Evolutionary conservation across 805 yeast species (phyloP).

Genomic region (Wickerhamomyces silvicola): DNA sequence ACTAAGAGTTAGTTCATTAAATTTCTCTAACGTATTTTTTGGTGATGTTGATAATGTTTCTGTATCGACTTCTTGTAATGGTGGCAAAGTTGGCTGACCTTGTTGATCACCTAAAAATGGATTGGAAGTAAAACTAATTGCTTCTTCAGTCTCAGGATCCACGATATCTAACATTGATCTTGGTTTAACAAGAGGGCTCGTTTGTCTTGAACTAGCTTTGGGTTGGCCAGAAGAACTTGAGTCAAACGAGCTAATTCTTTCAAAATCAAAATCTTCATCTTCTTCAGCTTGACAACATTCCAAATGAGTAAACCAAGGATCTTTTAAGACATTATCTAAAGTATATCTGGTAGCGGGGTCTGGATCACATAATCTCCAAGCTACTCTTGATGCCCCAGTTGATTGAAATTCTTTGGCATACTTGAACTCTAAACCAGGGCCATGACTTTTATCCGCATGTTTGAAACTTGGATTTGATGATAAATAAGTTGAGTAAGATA

Average conservation of each 20-base stretch:
- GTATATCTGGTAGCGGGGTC: slow-evolving; percentile 46
- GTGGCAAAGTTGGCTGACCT: slow-evolving; percentile 6
- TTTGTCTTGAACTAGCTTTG: slow-evolving; percentile 1
- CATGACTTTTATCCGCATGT: slow-evolving; percentile 38
- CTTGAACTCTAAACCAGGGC: slow-evolving; percentile 70
- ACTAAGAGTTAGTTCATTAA: not conserved
- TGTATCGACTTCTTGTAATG: slow-evolving; percentile 10
- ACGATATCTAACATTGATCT: slow-evolving; percentile 22
- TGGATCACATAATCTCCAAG: slow-evolving; percentile 74
- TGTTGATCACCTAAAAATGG: not conserved
- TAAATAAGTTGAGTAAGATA: slow-evolving; percentile 36
- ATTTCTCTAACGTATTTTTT: not conserved
- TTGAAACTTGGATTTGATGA: slow-evolving; percentile 42
- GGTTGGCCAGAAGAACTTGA: slow-evolving; percentile 4
- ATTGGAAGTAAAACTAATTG: slow-evolving; percentile 3
- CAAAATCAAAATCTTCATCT: slow-evolving; percentile 11
- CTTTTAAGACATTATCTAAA: slow-evolving; percentile 46
- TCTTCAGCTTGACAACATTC: slow-evolving; percentile 55
- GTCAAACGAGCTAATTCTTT: slow-evolving; percentile 4
- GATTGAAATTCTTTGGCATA: slow-evolving; percentile 57
- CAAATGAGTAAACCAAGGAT: slow-evolving; percentile 56
- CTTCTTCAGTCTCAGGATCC: slow-evolving; percentile 1
- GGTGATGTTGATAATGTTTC: slow-evolving; percentile 6
- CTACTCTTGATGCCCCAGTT: slow-evolving; percentile 57
- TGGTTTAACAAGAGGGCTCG: slow-evolving; percentile 10